Conservation (phyloP, 2,329 filamentous ascomycete genomes). For the Mariannaea sp. region DNA sequence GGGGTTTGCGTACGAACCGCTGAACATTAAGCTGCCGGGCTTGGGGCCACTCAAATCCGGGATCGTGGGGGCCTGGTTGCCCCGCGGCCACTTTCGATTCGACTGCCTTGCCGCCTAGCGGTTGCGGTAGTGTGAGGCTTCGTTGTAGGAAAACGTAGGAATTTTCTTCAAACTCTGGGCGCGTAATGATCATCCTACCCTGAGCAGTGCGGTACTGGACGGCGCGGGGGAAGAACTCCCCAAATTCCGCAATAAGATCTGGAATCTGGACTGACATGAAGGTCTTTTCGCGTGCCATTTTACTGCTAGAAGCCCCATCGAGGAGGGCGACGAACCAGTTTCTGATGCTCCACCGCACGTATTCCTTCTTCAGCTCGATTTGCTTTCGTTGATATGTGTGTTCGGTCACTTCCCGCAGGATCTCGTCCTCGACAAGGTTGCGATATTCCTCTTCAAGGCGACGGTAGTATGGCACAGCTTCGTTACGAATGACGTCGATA, state of each 20-base stretch:
- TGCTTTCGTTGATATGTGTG: constrained; percentile 35
- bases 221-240: constrained; percentile 40
- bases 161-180: constrained; percentile 26
- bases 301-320: constrained; percentile 30
- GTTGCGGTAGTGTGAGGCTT: constrained; percentile 38
- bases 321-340: constrained; percentile 38
- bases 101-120: constrained; percentile 22
- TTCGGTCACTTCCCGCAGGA: constrained; percentile 33
- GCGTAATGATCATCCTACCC: constrained; percentile 37
- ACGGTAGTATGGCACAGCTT: constrained; percentile 48
- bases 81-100: constrained; percentile 21
- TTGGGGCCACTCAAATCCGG: constrained; percentile 35
- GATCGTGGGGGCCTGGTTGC: constrained; percentile 19
- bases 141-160: constrained; percentile 26
- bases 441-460: constrained; percentile 34
- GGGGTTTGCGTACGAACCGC: constrained; percentile 35
- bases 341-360: constrained; percentile 40
- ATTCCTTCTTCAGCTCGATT: constrained; percentile 41
- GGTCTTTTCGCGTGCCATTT: constrained; percentile 27
- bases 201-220: constrained; percentile 43
- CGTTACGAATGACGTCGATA: constrained; percentile 45
- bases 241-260: constrained; percentile 41
- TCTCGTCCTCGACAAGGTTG: constrained; percentile 40
- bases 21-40: constrained; percentile 29
- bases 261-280: constrained; percentile 36